Evolutionary conservation across 192 early-diverging fungal genomes (phyloP), one percentile per base, ranked within the genome.

Genomic region (Podila epicladia): DNA sequence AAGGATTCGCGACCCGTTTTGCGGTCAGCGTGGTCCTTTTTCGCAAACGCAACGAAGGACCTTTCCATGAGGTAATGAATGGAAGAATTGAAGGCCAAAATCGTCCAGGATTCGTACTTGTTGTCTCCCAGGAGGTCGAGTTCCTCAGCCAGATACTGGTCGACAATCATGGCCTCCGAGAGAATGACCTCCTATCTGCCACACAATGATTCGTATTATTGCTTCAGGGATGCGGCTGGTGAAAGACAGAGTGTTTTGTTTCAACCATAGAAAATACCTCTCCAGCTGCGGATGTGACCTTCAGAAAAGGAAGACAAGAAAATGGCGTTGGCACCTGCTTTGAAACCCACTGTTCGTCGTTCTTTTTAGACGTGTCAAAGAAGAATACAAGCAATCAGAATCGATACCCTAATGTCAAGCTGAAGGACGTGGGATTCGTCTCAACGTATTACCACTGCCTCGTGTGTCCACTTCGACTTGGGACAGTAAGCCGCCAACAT

Each of bases 41-140:
- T 38, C 0, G 49, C 70, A n/a, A 63, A 50, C 22, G 26, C 31
- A 13, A 51, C 49, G 61, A 68, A 72, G 20, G 38, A 49, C 0
- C 75, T 65, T 22, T 79, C 75, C 2, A 64, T 69, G 11, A 79
- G 55, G 32, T 58, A 72, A 24, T 79, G 64, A 29, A 79, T 71
- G 55, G 49, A 72, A 22, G 69, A 63, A 32, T 72, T 67, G 41
- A 68, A 64, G 2, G 69, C 38, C 38, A 67, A 58, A 41, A 79
- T 72, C 29, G 65, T 62, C 19, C 71, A 22, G 0, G 49, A 53
- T 51, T 79, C 75, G 24, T 35, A 72, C 12, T 79, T 65, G 65
- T 72, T 72, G 11, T 79, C 70, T 2, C 75, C 75, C 2, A 79
- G 33, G 45, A 79, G 70, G 9, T 58, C 67, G 20, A 72, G 72